phyloP scores from a whole-genome alignment of 2,329 filamentous ascomycete species.

The Rugonectria rugulosa region DNA sequence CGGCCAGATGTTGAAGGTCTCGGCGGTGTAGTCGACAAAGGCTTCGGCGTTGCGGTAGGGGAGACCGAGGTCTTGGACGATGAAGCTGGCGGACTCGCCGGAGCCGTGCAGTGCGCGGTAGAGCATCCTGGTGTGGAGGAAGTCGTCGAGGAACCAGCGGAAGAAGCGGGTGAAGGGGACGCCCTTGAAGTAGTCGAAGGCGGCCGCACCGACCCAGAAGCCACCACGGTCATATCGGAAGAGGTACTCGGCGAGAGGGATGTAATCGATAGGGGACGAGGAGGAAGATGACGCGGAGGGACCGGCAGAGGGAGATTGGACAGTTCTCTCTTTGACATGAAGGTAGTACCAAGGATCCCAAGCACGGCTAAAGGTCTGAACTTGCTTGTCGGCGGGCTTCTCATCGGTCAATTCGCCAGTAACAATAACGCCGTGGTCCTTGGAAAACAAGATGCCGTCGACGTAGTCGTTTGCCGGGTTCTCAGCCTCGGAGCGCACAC shows the following conservation, averaged over 20 bases:
- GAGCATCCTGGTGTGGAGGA: slow-evolving; percentile 68
- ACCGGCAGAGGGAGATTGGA: slow-evolving; percentile 23
- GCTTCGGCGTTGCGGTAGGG: slow-evolving; percentile 56
- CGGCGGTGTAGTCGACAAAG: slow-evolving; percentile 42
- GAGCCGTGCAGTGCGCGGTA: slow-evolving; percentile 69
- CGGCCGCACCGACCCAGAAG: slow-evolving; percentile 69
- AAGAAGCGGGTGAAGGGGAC: slow-evolving; percentile 66
- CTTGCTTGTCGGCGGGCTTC: slow-evolving; percentile 2
- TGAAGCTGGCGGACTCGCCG: slow-evolving; percentile 62
- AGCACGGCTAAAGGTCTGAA: slow-evolving; percentile 57
- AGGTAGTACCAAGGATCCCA: slow-evolving; percentile 72
- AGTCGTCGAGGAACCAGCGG: slow-evolving; percentile 65
- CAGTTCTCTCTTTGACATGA: slow-evolving; percentile 55
- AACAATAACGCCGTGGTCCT: slow-evolving; percentile 60
- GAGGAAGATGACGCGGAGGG: slow-evolving; percentile 33
- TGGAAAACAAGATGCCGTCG: slow-evolving; percentile 65
- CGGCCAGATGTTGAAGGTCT: slow-evolving; percentile 37
- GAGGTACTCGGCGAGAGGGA: slow-evolving; percentile 56
- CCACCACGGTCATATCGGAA: slow-evolving; percentile 70
- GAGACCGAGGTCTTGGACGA: slow-evolving; percentile 70
- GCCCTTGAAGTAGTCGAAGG: slow-evolving; percentile 59
- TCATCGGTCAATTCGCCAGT: slow-evolving; percentile 53
- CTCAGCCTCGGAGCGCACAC: slow-evolving; percentile 41
- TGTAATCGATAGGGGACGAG: slow-evolving; percentile 26
- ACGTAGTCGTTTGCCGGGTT: slow-evolving; percentile 57